Evolutionary conservation across 345 rosid genomes (phyloP), one percentile per base, ranked within the genome.

Genomic region (Bretschneidera sinensis): DNA sequence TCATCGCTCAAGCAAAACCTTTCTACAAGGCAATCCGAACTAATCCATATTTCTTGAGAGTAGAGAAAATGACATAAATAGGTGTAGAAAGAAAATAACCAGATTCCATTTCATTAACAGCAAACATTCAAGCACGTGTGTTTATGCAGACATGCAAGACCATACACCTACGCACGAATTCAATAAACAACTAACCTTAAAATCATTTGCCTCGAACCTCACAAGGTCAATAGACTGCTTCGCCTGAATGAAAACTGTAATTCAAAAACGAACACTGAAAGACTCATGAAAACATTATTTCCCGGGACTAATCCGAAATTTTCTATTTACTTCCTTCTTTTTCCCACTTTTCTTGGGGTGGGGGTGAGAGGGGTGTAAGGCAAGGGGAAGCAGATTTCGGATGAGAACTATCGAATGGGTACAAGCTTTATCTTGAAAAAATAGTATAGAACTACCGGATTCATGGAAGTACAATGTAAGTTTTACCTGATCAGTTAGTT

Each of bases 221-320:
- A 77, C 45, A 70, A 76, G 65, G 69, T 80, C 75, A 52, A 83
- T 28, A 28, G 64, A 77, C 53, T 71, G 76, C 74, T 78, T 83
- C 68, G 74, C 71, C 96, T n/a, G n/a, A n/a, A n/a, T 91, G 85
- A 57, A 72, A 70, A 60, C 24, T 35, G 62, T 59, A 33, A 20
- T 43, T 61, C 63, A 60, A 64, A 55, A 57, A 60, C 5, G 33
- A 39, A 39, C 45, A 39, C 10, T 39, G 4, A 7, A 28, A 8
- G 11, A 69, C 28, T 62, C 54, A n/a, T 15, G 23, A 24, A 14
- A 19, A 34, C 48, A 48, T 17, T 18, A 34, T 17, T 0, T 57
- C 33, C 19, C 25, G 50, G 22, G 53, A n/a, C 0, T 24, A 39
- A 22, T n/a, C n/a, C n/a, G n/a, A n/a, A n/a, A n/a, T n/a, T n/a